A percentile compares a stretch with the other conserved stretches of the same genome.
Evolutionary conservation across 768 basidiomycete species (phyloP).

Genomic region (Suillus decipiens): DNA sequence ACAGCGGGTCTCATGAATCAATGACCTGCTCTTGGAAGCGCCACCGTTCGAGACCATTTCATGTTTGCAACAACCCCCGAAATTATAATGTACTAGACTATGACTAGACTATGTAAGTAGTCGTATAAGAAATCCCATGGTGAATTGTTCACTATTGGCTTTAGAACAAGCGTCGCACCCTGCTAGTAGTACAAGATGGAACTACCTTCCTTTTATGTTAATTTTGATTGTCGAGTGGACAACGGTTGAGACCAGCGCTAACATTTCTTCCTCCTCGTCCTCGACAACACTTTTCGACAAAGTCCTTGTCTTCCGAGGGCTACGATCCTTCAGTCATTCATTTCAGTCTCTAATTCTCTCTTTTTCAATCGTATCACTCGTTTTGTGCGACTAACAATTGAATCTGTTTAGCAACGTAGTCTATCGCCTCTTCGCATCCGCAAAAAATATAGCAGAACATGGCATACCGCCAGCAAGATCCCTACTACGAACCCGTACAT

Average conservation of each 20-base stretch:
- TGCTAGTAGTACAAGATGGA: neutral
- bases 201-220: slow-evolving; percentile 9
- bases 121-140: neutral
- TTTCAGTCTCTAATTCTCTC: slow-evolving; percentile 2
- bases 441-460: slow-evolving; percentile 32
- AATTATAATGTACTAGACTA: too few species aligned
- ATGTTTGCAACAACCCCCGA: too few species aligned
- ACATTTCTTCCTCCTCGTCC: slow-evolving; percentile 3
- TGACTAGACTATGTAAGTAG: too few species aligned
- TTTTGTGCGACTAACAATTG: neutral
- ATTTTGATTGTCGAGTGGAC: slow-evolving; percentile 13
- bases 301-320: neutral
- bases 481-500: slow-evolving; percentile 38
- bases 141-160: too few species aligned
- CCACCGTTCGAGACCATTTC: neutral
- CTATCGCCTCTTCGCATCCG: neutral
- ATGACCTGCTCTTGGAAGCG: neutral
- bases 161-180: neutral
- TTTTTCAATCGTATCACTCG: slow-evolving; percentile 2
- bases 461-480: slow-evolving; percentile 58
- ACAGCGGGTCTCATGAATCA: neutral
- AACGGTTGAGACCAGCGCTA: neutral
- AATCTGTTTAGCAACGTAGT: neutral
- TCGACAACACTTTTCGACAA: slow-evolving; percentile 12
- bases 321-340: slow-evolving; percentile 19